Base-by-base conservation (phyloP, 805 yeast species). In the Jamesozyma rosinii region DNA sequence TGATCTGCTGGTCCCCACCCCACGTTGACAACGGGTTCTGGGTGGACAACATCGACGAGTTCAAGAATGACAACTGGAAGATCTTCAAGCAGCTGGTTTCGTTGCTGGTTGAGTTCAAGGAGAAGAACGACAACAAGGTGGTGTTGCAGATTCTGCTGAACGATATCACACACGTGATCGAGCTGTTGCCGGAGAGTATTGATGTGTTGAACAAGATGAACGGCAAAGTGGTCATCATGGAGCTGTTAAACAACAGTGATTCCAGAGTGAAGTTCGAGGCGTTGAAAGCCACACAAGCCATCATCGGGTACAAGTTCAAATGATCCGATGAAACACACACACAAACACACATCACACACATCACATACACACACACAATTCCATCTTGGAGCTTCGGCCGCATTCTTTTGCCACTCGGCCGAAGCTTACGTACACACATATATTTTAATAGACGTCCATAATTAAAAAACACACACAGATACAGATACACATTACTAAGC, bases 231-330 rank as follows among this genome's bases (percentile, higher is more conserved):
- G 76, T 78, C 61, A 77, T 92, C 44, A 90, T 92, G 97, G 75
- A 76, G 48, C 71, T 88, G 49, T 79, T 92, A 78, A 79, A 76
- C 56, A 77, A 80, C 45, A 76, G 81, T 35, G 89, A 88, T 61
- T 75, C 89, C 19, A 92, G 86, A 59, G 89, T 92, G 51, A 85
- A 90, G 61, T 92, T 83, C 61, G 96, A 90, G 69, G 97, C 97
- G 1, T 75, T 92, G 58, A 86, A 85, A 63, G 88, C 97, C 3
- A 86, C 96, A n/a, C 98, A 92, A 69, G 76, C 81, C 44, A 77
- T 92, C 55, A 94, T 92, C 42, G 87, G 95, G 3, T 87, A 86
- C 57, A 73, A 82, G n/a, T 75, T 82, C 52, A 48, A 48, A 37
- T 48, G 37, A n/a, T n/a, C n/a, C n/a, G n/a, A n/a, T n/a, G n/a